Evolutionary conservation across 148 eudicot species (phyloP).

Genomic region (Talinum fruticosum): DNA sequence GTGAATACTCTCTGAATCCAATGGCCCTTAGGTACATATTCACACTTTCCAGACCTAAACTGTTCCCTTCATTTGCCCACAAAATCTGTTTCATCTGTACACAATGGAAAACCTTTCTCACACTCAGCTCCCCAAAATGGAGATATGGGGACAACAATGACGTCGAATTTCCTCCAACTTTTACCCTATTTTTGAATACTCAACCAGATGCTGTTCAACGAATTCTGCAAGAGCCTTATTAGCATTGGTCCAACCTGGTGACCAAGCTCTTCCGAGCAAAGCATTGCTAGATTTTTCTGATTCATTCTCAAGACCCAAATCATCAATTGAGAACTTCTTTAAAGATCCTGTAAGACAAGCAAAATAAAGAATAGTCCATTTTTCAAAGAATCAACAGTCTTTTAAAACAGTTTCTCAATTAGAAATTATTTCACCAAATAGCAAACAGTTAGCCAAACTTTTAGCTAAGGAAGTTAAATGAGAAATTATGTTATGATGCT

Average conservation of each 20-base stretch:
- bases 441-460: background rate
- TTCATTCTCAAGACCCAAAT: conserved; percentile 81
- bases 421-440: background rate
- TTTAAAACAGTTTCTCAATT: background rate
- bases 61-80: conserved; percentile 67
- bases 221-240: conserved; percentile 71
- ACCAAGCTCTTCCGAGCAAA: conserved; percentile 84
- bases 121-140: conserved; percentile 88
- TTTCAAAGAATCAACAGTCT: background rate
- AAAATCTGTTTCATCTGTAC: conserved; percentile 70
- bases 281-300: conserved; percentile 86
- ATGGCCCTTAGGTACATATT: conserved; percentile 61
- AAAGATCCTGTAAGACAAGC: conserved; percentile 45
- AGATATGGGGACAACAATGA: conserved; percentile 87
- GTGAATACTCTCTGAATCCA: conserved; percentile 94
- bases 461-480: background rate
- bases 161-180: conserved; percentile 65
- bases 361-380: background rate
- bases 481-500: conserved; percentile 11
- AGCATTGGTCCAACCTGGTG: conserved; percentile 89
- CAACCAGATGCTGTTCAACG: conserved; percentile 56
- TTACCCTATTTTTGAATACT: conserved; percentile 55
- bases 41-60: conserved; percentile 57
- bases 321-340: conserved; percentile 54
- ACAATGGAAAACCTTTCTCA: conserved; percentile 67